phyloP scores from a whole-genome alignment of 495 filamentous ascomycete genomes.

The Chaetomium cochliodes region DNA sequence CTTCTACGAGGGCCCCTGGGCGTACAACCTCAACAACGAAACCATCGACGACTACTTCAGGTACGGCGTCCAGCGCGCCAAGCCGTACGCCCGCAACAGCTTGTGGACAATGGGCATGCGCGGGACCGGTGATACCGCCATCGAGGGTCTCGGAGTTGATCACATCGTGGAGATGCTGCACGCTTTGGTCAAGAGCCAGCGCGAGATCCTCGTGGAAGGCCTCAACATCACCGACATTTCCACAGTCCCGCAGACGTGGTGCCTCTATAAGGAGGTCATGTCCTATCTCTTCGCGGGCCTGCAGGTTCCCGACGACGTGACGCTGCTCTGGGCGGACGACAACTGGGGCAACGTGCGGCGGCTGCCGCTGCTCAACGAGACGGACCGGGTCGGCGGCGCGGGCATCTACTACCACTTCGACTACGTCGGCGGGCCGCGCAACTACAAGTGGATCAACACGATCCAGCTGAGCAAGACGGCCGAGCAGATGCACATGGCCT shows the following conservation, averaged over 20 bases:
- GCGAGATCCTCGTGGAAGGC: slow-evolving; percentile 55
- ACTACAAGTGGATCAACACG: slow-evolving; percentile 74
- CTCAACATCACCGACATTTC: slow-evolving; percentile 51
- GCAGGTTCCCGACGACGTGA: slow-evolving; percentile 68
- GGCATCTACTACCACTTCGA: slow-evolving; percentile 81
- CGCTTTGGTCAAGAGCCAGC: slow-evolving; percentile 59
- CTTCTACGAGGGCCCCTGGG: slow-evolving; percentile 60
- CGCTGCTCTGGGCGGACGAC: slow-evolving; percentile 72
- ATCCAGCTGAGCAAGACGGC: slow-evolving; percentile 63
- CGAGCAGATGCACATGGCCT: slow-evolving; percentile 63
- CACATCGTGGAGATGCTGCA: slow-evolving; percentile 58
- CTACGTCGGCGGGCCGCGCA: slow-evolving; percentile 62
- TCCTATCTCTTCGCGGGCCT: slow-evolving; percentile 65
- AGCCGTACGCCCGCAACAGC: slow-evolving; percentile 60
- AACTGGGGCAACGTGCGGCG: slow-evolving; percentile 70
- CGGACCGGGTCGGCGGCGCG: slow-evolving; percentile 58
- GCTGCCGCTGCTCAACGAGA: slow-evolving; percentile 63
- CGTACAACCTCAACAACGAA: slow-evolving; percentile 64
- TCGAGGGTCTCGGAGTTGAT: slow-evolving; percentile 53
- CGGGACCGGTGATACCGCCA: slow-evolving; percentile 63
- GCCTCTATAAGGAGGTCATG: slow-evolving; percentile 70
- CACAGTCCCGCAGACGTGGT: slow-evolving; percentile 68
- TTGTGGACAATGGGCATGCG: slow-evolving; percentile 74
- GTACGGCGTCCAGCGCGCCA: slow-evolving; percentile 64
- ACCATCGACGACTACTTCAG: slow-evolving; percentile 65